Conservation (phyloP, 1,139 yeast species). For the Kluyveromyces marxianus region DNA sequence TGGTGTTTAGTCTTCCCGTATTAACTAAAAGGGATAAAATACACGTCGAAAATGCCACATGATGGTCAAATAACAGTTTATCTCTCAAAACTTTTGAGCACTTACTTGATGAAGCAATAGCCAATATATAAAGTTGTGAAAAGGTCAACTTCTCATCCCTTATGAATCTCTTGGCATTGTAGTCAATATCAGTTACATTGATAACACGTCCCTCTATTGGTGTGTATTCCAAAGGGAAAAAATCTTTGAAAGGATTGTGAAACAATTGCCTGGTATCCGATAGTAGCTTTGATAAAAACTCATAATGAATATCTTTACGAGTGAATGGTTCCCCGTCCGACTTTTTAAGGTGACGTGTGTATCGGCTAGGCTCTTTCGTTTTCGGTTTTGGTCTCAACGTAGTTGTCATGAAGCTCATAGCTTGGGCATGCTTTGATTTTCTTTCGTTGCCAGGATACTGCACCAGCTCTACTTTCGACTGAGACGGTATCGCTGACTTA, state of each 20-base stretch:
- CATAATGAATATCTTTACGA: constrained; percentile 83
- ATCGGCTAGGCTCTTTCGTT: constrained; percentile 20
- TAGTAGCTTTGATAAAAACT: constrained; percentile 60
- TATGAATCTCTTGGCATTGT: constrained; percentile 31
- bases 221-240: constrained; percentile 17
- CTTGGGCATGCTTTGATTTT: constrained; percentile 1
- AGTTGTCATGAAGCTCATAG: constrained; percentile 7
- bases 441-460: constrained; percentile 1
- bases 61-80: constrained; percentile 55
- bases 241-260: constrained; percentile 45
- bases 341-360: constrained; percentile 64
- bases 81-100: constrained; percentile 80
- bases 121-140: constrained; percentile 76
- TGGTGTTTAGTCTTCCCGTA: constrained; percentile 90
- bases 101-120: constrained; percentile 76
- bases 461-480: background rate
- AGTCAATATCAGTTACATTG: constrained; percentile 29
- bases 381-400: constrained; percentile 7
- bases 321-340: constrained; percentile 89
- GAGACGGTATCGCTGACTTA: background rate
- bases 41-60: constrained; percentile 64
- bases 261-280: constrained; percentile 59
- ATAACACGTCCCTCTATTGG: constrained; percentile 16
- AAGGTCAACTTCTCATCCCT: constrained; percentile 54
- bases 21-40: constrained; percentile 83